Evolutionary conservation across 305 asterid species (phyloP).

Genomic region (Fraxinus sp.): DNA sequence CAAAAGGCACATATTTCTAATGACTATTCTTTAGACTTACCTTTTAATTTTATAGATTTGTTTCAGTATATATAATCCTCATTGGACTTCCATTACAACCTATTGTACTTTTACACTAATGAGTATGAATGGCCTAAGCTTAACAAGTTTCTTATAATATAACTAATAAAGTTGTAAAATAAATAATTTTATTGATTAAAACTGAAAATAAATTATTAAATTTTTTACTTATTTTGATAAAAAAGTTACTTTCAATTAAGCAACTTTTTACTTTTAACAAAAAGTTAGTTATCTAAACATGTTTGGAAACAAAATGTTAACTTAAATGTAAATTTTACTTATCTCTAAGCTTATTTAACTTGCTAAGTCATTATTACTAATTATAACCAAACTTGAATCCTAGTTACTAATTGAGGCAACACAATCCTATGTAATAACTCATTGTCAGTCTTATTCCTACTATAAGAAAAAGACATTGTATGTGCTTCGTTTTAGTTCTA

Average conservation of each 20-base stretch:
- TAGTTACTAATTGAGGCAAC: not conserved
- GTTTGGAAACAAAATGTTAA: not conserved
- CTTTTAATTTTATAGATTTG: not conserved
- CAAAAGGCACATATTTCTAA: not conserved
- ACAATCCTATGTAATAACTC: not conserved
- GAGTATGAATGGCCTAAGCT: not conserved
- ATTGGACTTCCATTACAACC: not conserved
- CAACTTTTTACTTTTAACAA: not conserved
- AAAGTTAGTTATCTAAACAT: not conserved
- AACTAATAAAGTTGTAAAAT: not conserved
- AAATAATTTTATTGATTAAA: not conserved
- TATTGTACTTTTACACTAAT: not conserved
- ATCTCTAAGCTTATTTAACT: not conserved
- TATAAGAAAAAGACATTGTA: not conserved
- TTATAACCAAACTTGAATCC: not conserved
- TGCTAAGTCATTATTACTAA: not conserved
- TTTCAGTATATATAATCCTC: not conserved
- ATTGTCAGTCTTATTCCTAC: not conserved
- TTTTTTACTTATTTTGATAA: not conserved
- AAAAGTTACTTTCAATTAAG: not conserved
- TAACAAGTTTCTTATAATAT: not conserved
- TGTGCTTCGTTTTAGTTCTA: not conserved
- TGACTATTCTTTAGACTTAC: not conserved
- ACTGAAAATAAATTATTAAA: not conserved
- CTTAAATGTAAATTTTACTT: not conserved